These are phyloP conservation scores for Nicotiana attenuata DNA, from an alignment of 257 asterid species.

Conservation along the genomic window DNA sequence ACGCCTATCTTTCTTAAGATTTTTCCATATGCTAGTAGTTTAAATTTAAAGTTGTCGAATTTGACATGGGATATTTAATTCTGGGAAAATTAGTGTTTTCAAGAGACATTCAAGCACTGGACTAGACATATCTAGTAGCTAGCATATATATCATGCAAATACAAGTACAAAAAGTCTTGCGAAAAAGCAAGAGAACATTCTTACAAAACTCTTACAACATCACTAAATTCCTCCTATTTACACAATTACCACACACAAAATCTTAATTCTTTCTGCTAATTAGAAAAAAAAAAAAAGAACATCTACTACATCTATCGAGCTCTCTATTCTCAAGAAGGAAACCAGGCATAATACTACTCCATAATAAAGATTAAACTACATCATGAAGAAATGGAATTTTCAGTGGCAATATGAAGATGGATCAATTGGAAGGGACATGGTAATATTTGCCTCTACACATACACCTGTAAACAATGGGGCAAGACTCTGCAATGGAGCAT, in stretches of 20 bases:
- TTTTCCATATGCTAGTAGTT: background rate
- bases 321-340: background rate
- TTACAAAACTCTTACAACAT: background rate
- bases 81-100: background rate
- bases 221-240: background rate
- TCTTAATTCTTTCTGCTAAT: background rate
- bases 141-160: background rate
- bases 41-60: background rate
- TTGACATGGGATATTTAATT: background rate
- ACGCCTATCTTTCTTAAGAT: too few species aligned
- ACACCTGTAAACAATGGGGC: constrained; percentile 92
- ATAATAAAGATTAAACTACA: background rate
- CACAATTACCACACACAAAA: background rate
- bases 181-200: background rate
- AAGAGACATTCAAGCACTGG: background rate
- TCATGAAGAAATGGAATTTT: background rate
- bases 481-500: constrained; percentile 71
- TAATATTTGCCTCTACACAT: constrained; percentile 86
- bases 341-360: background rate
- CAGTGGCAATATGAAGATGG: background rate
- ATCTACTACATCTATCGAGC: background rate
- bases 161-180: background rate
- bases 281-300: too few species aligned
- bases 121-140: background rate
- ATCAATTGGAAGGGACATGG: constrained; percentile 81